These are phyloP conservation scores for Tricholoma saponaceum DNA, from an alignment of 768 basidiomycete species.

Conservation along the genomic window DNA sequence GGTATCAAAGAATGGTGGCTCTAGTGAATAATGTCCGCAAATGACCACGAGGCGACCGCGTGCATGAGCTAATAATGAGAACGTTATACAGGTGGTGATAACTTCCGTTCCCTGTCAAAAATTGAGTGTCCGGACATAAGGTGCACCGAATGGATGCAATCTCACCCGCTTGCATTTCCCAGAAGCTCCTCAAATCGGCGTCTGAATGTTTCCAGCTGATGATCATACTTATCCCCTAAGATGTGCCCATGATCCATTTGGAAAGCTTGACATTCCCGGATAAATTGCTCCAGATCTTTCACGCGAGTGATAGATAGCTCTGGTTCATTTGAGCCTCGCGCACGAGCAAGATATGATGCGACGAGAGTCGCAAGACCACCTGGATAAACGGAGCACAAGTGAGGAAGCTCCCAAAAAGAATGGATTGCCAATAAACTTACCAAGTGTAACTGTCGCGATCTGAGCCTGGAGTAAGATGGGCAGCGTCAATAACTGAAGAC, in stretches of 20 bases:
- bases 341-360: conserved; percentile 69
- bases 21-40: not conserved
- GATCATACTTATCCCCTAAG: conserved; percentile 30
- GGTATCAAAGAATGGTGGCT: not conserved
- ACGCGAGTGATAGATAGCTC: conserved; percentile 52
- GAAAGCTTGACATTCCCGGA: conserved; percentile 59
- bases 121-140: not conserved
- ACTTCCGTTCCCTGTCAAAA: conserved; percentile 12
- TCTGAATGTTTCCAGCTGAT: conserved; percentile 31
- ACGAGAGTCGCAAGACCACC: conserved; percentile 66
- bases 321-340: conserved; percentile 67
- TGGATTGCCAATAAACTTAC: conserved; percentile 17
- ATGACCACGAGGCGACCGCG: not conserved
- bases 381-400: conserved; percentile 12
- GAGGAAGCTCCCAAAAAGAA: not conserved
- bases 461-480: conserved; percentile 25
- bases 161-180: conserved; percentile 36
- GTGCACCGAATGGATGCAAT: not conserved
- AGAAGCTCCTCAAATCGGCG: conserved; percentile 43
- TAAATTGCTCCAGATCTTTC: conserved; percentile 62
- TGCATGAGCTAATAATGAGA: not conserved
- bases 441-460: conserved; percentile 32
- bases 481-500: too few species aligned
- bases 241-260: conserved; percentile 51
- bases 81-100: conserved; percentile 13